phyloP scores from a whole-genome alignment of 176 grass and related monocot species.

The Poa pratensis region DNA sequence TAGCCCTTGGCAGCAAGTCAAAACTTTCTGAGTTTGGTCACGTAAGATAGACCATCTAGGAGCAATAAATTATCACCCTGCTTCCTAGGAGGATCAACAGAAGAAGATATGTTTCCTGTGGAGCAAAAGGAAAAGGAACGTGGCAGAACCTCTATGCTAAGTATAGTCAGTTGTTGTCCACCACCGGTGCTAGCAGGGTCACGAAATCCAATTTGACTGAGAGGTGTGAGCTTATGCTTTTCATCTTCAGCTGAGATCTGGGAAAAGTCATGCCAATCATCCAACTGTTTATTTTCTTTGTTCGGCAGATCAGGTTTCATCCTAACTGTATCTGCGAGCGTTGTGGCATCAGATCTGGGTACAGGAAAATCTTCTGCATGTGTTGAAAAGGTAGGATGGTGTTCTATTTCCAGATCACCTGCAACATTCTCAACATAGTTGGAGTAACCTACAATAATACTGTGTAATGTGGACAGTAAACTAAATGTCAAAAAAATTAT shows the following conservation, averaged over 20 bases:
- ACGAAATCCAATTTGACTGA: conserved; percentile 87
- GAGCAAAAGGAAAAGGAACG: conserved; percentile 35
- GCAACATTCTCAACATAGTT: conserved; percentile 30
- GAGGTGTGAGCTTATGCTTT: conserved; percentile 76
- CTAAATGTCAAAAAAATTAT: not conserved
- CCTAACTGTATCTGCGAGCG: conserved; percentile 23
- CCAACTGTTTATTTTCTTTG: conserved; percentile 40
- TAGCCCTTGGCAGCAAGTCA: conserved; percentile 3
- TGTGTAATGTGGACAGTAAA: not conserved
- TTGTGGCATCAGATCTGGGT: conserved; percentile 43
- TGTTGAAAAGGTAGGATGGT: conserved; percentile 34
- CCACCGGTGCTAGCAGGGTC: conserved; percentile 78
- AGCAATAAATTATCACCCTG: conserved; percentile 10
- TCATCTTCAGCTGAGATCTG: conserved; percentile 84
- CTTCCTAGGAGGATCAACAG: not conserved
- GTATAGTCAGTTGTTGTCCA: conserved; percentile 82
- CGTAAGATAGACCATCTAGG: conserved; percentile 12
- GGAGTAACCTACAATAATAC: conserved; percentile 42
- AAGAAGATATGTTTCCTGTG: not conserved
- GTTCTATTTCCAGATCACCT: conserved; percentile 31
- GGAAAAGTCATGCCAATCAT: conserved; percentile 65
- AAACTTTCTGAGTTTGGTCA: conserved; percentile 11
- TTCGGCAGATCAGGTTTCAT: conserved; percentile 35
- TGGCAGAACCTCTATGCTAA: conserved; percentile 77
- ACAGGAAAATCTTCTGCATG: conserved; percentile 42